Conservation (phyloP, 2,329 filamentous ascomycete genomes). For the Hypoxylon sp. region DNA sequence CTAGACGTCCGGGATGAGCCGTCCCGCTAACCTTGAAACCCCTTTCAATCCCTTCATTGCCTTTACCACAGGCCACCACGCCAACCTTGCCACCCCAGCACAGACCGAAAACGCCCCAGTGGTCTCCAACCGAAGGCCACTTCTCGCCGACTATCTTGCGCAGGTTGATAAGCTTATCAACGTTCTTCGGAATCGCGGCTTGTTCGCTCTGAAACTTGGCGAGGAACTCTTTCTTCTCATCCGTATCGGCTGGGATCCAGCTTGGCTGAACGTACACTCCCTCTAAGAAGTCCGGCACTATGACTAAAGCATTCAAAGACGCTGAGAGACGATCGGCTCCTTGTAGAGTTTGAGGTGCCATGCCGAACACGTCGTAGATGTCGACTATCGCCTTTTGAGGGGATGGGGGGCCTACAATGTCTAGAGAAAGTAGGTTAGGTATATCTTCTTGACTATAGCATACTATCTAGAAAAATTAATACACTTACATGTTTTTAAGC, state of each 20-base stretch:
- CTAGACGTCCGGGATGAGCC: conserved; percentile 13
- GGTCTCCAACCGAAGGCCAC: conserved; percentile 41
- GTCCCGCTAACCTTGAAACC: conserved; percentile 17
- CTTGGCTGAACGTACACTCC: conserved; percentile 47
- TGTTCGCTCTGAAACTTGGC: conserved; percentile 45
- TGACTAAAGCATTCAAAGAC: conserved; percentile 48
- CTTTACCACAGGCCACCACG: conserved; percentile 44
- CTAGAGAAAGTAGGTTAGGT: conserved; percentile 32
- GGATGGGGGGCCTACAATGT: conserved; percentile 48
- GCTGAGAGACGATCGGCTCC: conserved; percentile 57
- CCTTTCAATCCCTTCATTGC: conserved; percentile 46
- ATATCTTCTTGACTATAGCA: too few relatives aligned
- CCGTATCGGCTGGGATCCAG: conserved; percentile 53
- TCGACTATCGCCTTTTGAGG: conserved; percentile 52
- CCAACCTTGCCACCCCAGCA: conserved; percentile 61
- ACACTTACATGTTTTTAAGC: conserved; percentile 53
- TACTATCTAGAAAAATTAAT: too few relatives aligned
- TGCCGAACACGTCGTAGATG: conserved; percentile 60
- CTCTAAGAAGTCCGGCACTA: conserved; percentile 53
- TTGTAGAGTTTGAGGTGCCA: conserved; percentile 56
- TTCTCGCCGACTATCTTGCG: conserved; percentile 4
- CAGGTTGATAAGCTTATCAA: conserved; percentile 46
- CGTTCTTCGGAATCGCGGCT: conserved; percentile 44
- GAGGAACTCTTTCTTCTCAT: conserved; percentile 52
- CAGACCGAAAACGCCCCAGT: conserved; percentile 55